Base-by-base conservation (phyloP, 768 basidiomycete species). In the Guyanaporus albipodus region DNA sequence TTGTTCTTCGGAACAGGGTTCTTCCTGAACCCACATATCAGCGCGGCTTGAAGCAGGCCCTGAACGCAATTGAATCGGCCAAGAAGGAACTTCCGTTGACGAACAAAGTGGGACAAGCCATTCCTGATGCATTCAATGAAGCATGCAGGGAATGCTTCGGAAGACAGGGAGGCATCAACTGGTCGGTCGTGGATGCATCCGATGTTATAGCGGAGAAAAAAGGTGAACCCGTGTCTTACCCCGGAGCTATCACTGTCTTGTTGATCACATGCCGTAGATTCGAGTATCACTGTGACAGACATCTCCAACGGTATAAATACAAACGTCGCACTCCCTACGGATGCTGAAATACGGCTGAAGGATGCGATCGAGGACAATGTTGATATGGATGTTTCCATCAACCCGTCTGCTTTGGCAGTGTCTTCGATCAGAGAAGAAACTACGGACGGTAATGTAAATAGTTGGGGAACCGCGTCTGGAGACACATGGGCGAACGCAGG, bases 141-240 rank as follows among this genome's bases (percentile, higher is more conserved):
- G 80, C 71, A 0, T 82, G 76, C 54, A 64, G 67, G 12, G 66
- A 62, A 2, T 70, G 72, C 29, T 86, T 77, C 66, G 83, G 76
- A 14, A 59, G 58, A 26, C 72, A 73, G 49, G 67, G 71, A 4
- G 71, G 74, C 8, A 66, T 70, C 0, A 75, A 71, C 38, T 66
- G 66, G 53, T 40, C 54, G 3, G 12, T 52, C n/a, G 43, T 47
- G 15, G 50, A 44, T 31, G 47, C 46, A 29, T 42, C 44, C 19
- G 38, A 48, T 31, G 44, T 24, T 8, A 12, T 45, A 12, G 31
- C 40, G 10, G 45, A 53, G 23, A 24, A 49, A 32, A 43, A 51
- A 49, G 56, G 56, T 21, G 27, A 6, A 44, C 19, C 22, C 35
- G 29, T n/a, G 7, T 6, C 9, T n/a, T 19, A 8, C 38, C 24